Conservation (phyloP, 331 rosid genomes). For the Acacia concinna region DNA sequence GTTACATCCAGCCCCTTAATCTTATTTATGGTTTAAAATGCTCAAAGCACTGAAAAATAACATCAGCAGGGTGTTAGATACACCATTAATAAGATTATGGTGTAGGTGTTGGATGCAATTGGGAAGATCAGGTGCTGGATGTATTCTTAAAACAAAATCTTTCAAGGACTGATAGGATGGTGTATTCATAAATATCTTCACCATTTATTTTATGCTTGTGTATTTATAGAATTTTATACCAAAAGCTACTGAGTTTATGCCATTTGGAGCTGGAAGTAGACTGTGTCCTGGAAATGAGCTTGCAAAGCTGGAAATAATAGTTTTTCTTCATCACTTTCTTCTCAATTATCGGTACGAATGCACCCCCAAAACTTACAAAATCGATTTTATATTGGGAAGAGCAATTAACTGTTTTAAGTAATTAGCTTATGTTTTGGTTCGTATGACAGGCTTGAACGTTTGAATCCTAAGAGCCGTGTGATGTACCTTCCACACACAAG, state of each 20-base stretch:
- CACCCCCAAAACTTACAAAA: neutral
- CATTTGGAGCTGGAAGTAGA: slow-evolving; percentile 80
- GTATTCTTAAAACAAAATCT: no score
- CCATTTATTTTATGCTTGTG: neutral
- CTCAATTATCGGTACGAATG: slow-evolving; percentile 49
- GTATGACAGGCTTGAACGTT: neutral
- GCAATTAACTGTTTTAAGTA: neutral
- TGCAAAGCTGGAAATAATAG: slow-evolving; percentile 66
- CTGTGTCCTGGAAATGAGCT: slow-evolving; percentile 82
- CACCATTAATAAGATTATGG: no score
- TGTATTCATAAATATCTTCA: neutral
- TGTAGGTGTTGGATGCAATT: no score
- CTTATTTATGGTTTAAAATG: no score
- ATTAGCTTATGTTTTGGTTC: neutral
- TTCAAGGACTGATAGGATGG: neutral
- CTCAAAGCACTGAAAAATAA: no score
- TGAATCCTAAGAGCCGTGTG: neutral
- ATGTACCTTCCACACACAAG: neutral
- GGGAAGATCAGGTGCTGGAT: no score
- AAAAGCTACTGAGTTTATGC: slow-evolving; percentile 62
- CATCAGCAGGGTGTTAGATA: no score
- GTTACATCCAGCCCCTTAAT: no score
- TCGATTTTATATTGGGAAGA: neutral
- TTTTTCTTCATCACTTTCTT: slow-evolving; percentile 73
- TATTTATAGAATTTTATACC: slow-evolving; percentile 35